Conservation (phyloP, 768 basidiomycete genomes). For the Holtermanniella nyarrowii region DNA sequence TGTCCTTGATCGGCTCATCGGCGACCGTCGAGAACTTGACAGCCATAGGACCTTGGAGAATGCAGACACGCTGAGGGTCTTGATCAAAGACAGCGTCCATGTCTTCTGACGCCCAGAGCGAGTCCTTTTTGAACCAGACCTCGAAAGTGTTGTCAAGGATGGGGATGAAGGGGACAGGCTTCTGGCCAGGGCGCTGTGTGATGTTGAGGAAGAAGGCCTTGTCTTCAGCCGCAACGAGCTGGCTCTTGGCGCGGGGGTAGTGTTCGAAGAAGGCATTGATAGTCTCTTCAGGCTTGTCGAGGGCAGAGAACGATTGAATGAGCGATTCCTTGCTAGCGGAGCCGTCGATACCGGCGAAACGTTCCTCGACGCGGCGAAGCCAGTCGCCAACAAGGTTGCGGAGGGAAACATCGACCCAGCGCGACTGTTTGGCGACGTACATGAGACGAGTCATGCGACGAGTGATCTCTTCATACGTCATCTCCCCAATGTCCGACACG, state of each 20-base stretch:
- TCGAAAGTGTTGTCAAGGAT: slow-evolving; percentile 86
- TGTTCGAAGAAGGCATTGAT: slow-evolving; percentile 71
- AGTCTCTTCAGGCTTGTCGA: slow-evolving; percentile 63
- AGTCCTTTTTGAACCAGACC: slow-evolving; percentile 99
- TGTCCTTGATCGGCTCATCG: slow-evolving; percentile 86
- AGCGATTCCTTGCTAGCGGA: slow-evolving; percentile 66
- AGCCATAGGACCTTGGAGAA: slow-evolving; percentile 93
- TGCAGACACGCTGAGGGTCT: slow-evolving; percentile 95
- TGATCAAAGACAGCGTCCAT: slow-evolving; percentile 98
- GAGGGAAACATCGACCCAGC: slow-evolving; percentile 87
- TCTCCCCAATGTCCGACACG: slow-evolving; percentile 78
- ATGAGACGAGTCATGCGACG: slow-evolving; percentile 85
- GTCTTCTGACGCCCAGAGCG: slow-evolving; percentile 94
- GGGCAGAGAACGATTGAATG: slow-evolving; percentile 66
- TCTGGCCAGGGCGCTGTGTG: slow-evolving; percentile 89
- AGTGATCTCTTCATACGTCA: slow-evolving; percentile 97
- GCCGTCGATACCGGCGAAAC: slow-evolving; percentile 82
- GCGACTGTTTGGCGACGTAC: slow-evolving; percentile 80
- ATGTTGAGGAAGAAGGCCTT: slow-evolving; percentile 93
- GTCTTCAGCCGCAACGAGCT: slow-evolving; percentile 86
- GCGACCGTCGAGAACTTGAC: slow-evolving; percentile 75
- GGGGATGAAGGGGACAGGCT: slow-evolving; percentile 96
- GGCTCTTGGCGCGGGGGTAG: slow-evolving; percentile 70
- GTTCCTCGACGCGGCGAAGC: slow-evolving; percentile 88
- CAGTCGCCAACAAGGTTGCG: slow-evolving; percentile 94